phyloP scores from a whole-genome alignment of 2,329 filamentous ascomycete genomes.

The Aureobasidium melanogenum region DNA sequence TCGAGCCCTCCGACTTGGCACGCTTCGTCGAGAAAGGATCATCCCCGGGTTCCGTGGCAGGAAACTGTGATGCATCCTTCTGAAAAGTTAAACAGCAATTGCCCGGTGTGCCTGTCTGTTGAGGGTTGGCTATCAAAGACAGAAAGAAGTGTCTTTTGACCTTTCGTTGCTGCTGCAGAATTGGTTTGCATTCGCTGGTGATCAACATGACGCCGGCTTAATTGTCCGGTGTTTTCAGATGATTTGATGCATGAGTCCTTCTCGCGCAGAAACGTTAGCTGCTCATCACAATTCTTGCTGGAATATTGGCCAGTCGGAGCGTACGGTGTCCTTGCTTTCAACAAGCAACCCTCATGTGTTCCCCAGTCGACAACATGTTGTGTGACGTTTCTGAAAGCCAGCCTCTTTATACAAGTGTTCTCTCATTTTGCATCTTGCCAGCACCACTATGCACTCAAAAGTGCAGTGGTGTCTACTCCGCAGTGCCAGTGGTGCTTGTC shows the following conservation, averaged over 20 bases:
- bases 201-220: not conserved
- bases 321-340: not conserved
- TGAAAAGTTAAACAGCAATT: not conserved
- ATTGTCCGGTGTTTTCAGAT: constrained; percentile 9
- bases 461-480: not conserved
- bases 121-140: not conserved
- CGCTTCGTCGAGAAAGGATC: not conserved
- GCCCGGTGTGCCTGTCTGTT: not conserved
- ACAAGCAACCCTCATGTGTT: not conserved
- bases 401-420: not conserved
- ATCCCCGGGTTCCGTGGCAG: not conserved
- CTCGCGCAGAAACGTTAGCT: constrained; percentile 6
- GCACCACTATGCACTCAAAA: not conserved
- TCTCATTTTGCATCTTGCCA: not conserved
- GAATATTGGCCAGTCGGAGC: not conserved
- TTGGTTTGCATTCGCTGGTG: not conserved
- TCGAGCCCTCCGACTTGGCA: constrained; percentile 4
- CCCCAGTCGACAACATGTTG: not conserved
- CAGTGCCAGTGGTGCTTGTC: not conserved
- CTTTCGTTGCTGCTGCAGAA: not conserved
- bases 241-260: constrained; percentile 2
- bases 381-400: not conserved
- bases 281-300: constrained; percentile 1
- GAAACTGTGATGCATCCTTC: not conserved
- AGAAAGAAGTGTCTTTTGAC: not conserved